Base-by-base conservation (phyloP, 352 stramenopile genomes). In the Pythium sukuiense region DNA sequence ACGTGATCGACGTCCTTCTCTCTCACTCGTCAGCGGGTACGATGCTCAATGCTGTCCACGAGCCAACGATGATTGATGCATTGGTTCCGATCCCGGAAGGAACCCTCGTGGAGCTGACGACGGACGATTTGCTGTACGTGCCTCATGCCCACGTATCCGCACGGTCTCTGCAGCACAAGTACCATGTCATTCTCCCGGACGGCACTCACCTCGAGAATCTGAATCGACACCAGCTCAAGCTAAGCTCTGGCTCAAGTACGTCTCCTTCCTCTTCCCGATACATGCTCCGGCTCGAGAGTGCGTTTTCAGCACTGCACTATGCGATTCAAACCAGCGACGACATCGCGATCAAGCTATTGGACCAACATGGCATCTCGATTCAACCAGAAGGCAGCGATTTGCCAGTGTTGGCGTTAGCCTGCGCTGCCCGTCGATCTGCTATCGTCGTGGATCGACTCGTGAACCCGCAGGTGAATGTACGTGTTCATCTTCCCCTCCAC, bases 271-370 rank as follows among this genome's bases (percentile, higher is more conserved):
- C 27, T 37, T 65, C 55, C 3, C 45, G 83, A 45, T 88, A 90
- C 16, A 45, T 79, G 20, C 55, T 89, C 0, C 71, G 72, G 14
- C 67, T 83, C n/a, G 81, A 89, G 55, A 81, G 70, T 37, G 61
- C 73, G 12, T 89, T 89, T 56, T 76, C 77, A 7, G 69, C 76
- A 12, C 59, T 92, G 0, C 83, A 92, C 50, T 92, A 90, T 55
- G 81, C 79, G 0, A 50, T 89, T 3, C 81, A 89, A 55, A 70
- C 43, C 3, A 89, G 77, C 39, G 74, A 89, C 18, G 67, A 53
- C 0, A 55, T 88, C 24, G 57, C 77, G 0, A 48, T 76, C 2
- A 55, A 61, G 11, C 60, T 92, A 11, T 52, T 92, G 14, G 53
- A 57, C 5, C 32, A 79, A 1, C 57, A 64, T 11, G 56, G 59